A percentile compares a stretch with the other conserved stretches of the same genome.
phyloP scores from a whole-genome alignment of 1,139 yeast species.

The Entelexis paramagnoliae region DNA sequence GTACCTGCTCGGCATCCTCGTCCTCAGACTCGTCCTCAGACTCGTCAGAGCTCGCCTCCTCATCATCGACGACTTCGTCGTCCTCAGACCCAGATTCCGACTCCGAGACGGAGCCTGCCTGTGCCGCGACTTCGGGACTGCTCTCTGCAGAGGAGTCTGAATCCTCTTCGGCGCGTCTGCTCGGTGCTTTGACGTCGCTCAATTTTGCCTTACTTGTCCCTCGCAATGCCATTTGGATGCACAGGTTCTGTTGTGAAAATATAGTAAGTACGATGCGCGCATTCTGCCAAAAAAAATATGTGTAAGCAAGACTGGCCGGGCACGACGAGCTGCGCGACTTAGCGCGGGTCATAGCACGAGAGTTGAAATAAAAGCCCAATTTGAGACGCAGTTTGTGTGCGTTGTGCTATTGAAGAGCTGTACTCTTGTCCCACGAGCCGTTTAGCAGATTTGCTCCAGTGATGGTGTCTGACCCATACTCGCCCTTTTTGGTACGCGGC shows the following conservation, averaged over 20 bases:
- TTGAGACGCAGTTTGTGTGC: too few relatives aligned
- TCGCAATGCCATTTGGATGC: neutral
- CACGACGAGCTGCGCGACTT: too few relatives aligned
- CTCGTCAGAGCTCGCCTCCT: neutral
- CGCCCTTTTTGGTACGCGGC: too few relatives aligned
- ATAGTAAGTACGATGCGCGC: neutral
- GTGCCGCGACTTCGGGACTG: neutral
- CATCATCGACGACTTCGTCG: constrained; percentile 10
- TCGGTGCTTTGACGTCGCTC: neutral
- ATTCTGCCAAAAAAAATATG: neutral
- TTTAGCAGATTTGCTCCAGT: too few relatives aligned
- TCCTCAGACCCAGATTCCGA: neutral
- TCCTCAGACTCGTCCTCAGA: neutral
- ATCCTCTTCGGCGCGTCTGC: neutral
- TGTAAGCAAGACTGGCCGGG: too few relatives aligned
- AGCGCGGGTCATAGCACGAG: too few relatives aligned
- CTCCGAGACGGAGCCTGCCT: neutral
- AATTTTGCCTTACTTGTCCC: constrained; percentile 8
- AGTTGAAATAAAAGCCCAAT: neutral
- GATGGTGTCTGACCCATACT: too few relatives aligned
- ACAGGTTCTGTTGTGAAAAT: neutral
- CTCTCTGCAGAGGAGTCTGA: neutral
- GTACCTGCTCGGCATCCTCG: constrained; percentile 1
- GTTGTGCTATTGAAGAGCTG: too few relatives aligned
- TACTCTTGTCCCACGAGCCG: too few relatives aligned